Evolutionary conservation across 2,329 filamentous ascomycete species (phyloP), one percentile per base, ranked within the genome.

Genomic region (Dothistroma pini): DNA sequence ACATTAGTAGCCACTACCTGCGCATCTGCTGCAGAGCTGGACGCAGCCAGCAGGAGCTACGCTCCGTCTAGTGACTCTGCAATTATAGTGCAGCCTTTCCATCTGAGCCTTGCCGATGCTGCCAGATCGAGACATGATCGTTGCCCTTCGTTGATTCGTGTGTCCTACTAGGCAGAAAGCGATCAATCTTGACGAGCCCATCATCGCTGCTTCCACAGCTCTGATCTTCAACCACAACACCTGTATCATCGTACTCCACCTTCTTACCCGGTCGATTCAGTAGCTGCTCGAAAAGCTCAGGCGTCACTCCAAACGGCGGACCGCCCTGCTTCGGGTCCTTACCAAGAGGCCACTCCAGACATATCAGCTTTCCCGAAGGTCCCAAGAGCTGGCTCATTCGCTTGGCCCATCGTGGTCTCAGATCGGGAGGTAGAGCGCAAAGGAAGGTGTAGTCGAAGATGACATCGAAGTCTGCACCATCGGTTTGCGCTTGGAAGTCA

Each of bases 291-390:
- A 96, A 95, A 31, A 89, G 83, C 62, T 86, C 83, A 0, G 89
- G 83, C 12, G 85, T 83, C 47, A 90, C 76, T 8, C 86, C 85
- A 81, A 85, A 93, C 1, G 91, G 91, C 12, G 91, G 91, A 0
- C 91, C 91, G 10, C 81, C 81, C 10, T 82, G 80, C 11, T 79
- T 79, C 10, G 87, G 82, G 48, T 85, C 81, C 73, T 93, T 95
- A 63, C 84, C 82, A 0, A 88, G 86, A 10, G 91, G 91, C 73
- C 89, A 96, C 73, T 96, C 91, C 63, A 96, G 82, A 75, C 85
- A 87, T 54, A 88, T 78, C 57, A 88, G 76, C 54, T 78, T 76
- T 6, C 84, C 84, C 2, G 73, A 74, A 1, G 79, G 75, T 14
- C 80, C 75, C 11, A 88, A 79, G 8, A 88, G 76, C 58, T 82